phyloP scores from a whole-genome alignment of 257 asterid species.

The Leptodermis oblonga region DNA sequence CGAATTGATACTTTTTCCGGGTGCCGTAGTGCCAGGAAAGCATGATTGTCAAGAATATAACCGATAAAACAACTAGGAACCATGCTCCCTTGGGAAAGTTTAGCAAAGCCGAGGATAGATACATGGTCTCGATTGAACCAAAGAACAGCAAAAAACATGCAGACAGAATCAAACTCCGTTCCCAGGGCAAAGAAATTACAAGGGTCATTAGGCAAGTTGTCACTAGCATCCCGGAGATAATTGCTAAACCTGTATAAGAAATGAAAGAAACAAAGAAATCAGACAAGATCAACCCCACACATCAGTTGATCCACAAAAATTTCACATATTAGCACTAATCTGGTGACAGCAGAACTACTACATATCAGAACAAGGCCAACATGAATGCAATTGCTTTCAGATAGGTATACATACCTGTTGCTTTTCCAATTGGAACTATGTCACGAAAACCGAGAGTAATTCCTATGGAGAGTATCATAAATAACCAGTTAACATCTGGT shows the following conservation, averaged over 20 bases:
- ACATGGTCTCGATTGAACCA: conserved; percentile 62
- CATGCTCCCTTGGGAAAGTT: conserved; percentile 76
- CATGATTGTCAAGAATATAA: conserved; percentile 59
- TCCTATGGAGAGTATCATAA: conserved; percentile 72
- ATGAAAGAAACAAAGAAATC: not conserved
- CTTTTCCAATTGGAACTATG: conserved; percentile 62
- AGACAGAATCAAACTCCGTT: conserved; percentile 42
- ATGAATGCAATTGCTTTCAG: conserved; percentile 3
- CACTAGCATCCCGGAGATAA: conserved; percentile 63
- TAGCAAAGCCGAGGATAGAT: conserved; percentile 52
- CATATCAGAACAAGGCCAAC: not conserved
- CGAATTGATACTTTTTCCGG: conserved; percentile 67
- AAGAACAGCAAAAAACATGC: conserved; percentile 57
- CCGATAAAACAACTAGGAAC: conserved; percentile 48
- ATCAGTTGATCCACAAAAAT: not conserved
- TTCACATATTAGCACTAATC: not conserved
- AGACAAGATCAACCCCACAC: not conserved
- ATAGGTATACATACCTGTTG: conserved; percentile 50
- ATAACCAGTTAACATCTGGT: conserved; percentile 86
- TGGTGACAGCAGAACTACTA: no score
- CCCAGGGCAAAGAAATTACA: conserved; percentile 83
- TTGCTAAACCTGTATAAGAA: conserved; percentile 59
- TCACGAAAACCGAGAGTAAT: conserved; percentile 66
- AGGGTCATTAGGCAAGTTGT: conserved; percentile 90
- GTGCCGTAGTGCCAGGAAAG: conserved; percentile 94